phyloP scores from a whole-genome alignment of 2,329 filamentous ascomycete genomes.

The Verruconis gallopava region DNA sequence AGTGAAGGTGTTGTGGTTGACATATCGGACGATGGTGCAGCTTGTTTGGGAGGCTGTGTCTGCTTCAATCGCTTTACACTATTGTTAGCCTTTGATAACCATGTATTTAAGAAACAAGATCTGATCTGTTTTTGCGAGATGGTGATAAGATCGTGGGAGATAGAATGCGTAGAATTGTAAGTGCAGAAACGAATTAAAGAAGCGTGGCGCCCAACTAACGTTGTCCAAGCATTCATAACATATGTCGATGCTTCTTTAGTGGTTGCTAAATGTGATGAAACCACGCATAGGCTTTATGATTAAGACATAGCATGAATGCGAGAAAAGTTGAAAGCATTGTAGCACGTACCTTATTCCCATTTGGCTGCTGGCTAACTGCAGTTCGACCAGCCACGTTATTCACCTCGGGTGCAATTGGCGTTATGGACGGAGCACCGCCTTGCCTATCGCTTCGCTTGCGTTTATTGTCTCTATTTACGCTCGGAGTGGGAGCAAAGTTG shows the following conservation, averaged over 20 bases:
- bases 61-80: constrained; percentile 51
- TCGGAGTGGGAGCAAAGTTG: constrained; percentile 77
- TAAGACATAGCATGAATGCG: too few relatives aligned
- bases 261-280: too few relatives aligned
- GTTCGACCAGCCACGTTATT: constrained; percentile 12
- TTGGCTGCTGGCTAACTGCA: constrained; percentile 26
- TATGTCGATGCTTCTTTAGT: too few relatives aligned
- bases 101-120: too few relatives aligned
- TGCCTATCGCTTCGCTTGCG: constrained; percentile 59
- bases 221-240: too few relatives aligned
- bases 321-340: background rate
- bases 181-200: too few relatives aligned
- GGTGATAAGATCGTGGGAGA: too few relatives aligned
- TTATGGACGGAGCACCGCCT: constrained; percentile 21
- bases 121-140: too few relatives aligned
- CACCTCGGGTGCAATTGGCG: constrained; percentile 9
- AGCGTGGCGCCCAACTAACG: too few relatives aligned
- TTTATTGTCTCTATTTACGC: constrained; percentile 79
- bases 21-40: constrained; percentile 41
- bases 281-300: too few relatives aligned
- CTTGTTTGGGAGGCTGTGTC: constrained; percentile 46
- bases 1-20: constrained; percentile 69
- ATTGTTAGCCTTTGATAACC: background rate
- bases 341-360: constrained; percentile 36
- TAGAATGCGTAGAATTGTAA: too few relatives aligned